phyloP scores from a whole-genome alignment of 345 rosid genomes.

The Raphanus sativus region DNA sequence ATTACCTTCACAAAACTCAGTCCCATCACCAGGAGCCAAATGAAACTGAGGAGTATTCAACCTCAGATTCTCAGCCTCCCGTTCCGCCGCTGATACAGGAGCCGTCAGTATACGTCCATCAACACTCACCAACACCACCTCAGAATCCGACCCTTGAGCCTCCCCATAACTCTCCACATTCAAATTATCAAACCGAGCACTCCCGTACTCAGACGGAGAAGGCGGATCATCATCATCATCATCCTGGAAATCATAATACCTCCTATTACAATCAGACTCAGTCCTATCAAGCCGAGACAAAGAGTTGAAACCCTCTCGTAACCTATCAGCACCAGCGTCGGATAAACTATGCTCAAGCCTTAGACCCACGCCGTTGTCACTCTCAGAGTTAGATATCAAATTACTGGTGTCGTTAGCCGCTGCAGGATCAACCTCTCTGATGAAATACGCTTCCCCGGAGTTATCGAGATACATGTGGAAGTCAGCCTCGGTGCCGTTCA shows the following conservation, averaged over 20 bases:
- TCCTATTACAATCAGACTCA: slow-evolving; percentile 65
- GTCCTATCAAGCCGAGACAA: slow-evolving; percentile 55
- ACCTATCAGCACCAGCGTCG: slow-evolving; percentile 48
- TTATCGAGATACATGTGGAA: slow-evolving; percentile 93
- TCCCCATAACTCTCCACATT: slow-evolving; percentile 52
- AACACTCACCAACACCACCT: slow-evolving; percentile 79
- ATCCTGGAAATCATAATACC: slow-evolving; percentile 75
- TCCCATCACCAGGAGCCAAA: slow-evolving; percentile 71
- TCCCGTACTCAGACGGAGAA: slow-evolving; percentile 59
- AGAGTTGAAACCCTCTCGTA: slow-evolving; percentile 48
- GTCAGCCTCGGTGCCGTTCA: slow-evolving; percentile 72
- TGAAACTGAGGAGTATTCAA: slow-evolving; percentile 72
- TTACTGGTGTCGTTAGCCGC: slow-evolving; percentile 22
- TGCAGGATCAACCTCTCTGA: slow-evolving; percentile 63
- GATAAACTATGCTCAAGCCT: slow-evolving; percentile 72
- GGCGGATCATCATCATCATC: slow-evolving; percentile 38
- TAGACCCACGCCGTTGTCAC: slow-evolving; percentile 25
- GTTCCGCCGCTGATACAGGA: slow-evolving; percentile 67
- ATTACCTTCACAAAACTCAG: slow-evolving; percentile 63
- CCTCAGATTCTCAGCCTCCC: slow-evolving; percentile 55
- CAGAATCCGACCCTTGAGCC: slow-evolving; percentile 54
- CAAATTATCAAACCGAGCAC: slow-evolving; percentile 50
- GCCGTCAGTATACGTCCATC: slow-evolving; percentile 87
- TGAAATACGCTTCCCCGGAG: slow-evolving; percentile 90
- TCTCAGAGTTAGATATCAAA: slow-evolving; percentile 26